Base-by-base conservation (phyloP, 352 stramenopile genomes). In the Pythium plurisporium region DNA sequence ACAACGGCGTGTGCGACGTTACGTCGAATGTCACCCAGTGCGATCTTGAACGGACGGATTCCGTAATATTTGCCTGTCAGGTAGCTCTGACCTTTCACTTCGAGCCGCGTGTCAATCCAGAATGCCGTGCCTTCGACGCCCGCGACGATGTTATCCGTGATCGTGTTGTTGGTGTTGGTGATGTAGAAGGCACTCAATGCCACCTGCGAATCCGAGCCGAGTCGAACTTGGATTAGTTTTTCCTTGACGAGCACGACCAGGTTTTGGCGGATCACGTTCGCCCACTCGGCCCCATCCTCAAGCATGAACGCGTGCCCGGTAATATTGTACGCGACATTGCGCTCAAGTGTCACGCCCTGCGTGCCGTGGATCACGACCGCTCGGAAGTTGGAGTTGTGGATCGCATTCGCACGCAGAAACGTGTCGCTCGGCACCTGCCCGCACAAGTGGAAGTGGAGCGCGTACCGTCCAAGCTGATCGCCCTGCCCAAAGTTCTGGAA, bases 271-370 rank as follows among this genome's bases (percentile, higher is more conserved):
- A 92, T 79, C 0, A 52, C 49, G 62, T 89, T 90, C 47, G 68
- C 67, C n/a, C 46, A 61, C 47, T 89, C 82, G 14, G 62, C 69
- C 23, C 82, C 79, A 58, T 87, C 76, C 63, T 90, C 77, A 9
- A 89, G 53, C 61, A 84, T 79, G 4, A 84, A 40, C 1, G 70
- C 66, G 47, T 83, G 73, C 14, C 73, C 77, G 2, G 62, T 63
- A 31, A 82, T 72, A 47, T 82, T 74, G 62, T 58, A 85, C 20
- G 51, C 65, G 5, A 85, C 71, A 29, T 83, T 83, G 43, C 60
- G 22, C 15, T 79, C 64, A 15, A 87, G 55, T 0, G 48, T 14
- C 11, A 80, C 60, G 54, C 73, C 60, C 12, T 79, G 68, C 14
- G 70, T 77, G 26, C 73, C 77, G 55, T 87, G 77, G n/a, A 84